Evolutionary conservation across 768 basidiomycete species (phyloP), one percentile per base, ranked within the genome.

Genomic region (Panaeolus cyanescens): DNA sequence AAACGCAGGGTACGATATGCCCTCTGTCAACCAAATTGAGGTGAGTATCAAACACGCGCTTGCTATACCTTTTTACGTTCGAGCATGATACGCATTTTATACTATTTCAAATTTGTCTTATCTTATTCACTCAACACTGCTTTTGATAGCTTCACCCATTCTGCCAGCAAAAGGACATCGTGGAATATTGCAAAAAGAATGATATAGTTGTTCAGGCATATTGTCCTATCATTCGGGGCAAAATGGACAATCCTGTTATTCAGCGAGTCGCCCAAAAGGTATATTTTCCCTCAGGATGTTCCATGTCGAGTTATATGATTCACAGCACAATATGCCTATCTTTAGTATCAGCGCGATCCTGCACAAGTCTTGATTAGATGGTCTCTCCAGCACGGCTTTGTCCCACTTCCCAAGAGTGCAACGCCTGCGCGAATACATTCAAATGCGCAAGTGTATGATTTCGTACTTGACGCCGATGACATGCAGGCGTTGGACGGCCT

Each of bases 301-400:
- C 39, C 8, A 28, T 45, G 28, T 30, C 15, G n/a, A 31, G 8
- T 6, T 19, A 20, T n/a, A 31, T n/a, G 39, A 28, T 50, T 25
- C 25, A 50, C 45, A 28, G 10, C 22, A 25, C 3, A 37, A 28
- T 54, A 34, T 42, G 55, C 13, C 37, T 7, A 8, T n/a, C 12
- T 7, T 22, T 65, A 92, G 88, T 73, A 86, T 65, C 72, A 75
- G 32, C 84, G 85, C 56, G 84, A 87, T 36, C 82, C 85, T 6
- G 88, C 93, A 17, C 95, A 97, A 68, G 80, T 96, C 45, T 82
- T 97, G 9, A 77, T 97, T 59, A 85, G 95, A 25, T 97, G 95
- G 93, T 95, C 93, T 22, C 77, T 99, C 39, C 96, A 97, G 72
- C 85, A 83, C 70, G 87, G 88, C 19, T 92, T 85, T 65, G 80